phyloP scores from a whole-genome alignment of 169 alveolate species.

The Cryptosporidium felis region DNA sequence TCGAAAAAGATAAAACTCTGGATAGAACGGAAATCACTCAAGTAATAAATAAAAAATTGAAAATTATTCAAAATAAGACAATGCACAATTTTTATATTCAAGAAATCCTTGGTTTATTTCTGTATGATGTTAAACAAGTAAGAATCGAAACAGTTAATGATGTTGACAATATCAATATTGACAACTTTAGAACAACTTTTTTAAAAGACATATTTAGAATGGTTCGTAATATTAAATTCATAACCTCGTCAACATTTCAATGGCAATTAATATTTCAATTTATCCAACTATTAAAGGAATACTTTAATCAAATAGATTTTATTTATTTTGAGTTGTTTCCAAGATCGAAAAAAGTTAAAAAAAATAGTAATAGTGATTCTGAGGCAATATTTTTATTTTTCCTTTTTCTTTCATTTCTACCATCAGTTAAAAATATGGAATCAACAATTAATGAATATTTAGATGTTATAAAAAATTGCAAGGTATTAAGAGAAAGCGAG shows the following conservation, averaged over 20 bases:
- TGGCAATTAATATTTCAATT: slow-evolving; percentile 32
- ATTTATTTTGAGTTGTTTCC: slow-evolving; percentile 3
- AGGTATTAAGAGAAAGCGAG: background rate
- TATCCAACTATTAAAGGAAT: slow-evolving; percentile 20
- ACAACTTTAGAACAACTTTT: background rate
- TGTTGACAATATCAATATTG: slow-evolving; percentile 9
- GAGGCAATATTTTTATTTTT: slow-evolving; percentile 15
- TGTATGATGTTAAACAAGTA: slow-evolving; percentile 21
- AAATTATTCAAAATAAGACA: background rate
- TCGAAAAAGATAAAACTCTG: background rate
- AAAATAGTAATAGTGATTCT: background rate
- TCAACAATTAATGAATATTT: background rate
- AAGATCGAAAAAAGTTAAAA: slow-evolving; percentile 10
- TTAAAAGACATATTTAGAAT: slow-evolving; percentile 30
- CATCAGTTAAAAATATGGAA: background rate
- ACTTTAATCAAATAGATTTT: slow-evolving; percentile 45
- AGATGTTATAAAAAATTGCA: slow-evolving; percentile 1
- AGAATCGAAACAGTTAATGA: slow-evolving; percentile 30
- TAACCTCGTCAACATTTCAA: slow-evolving; percentile 12
- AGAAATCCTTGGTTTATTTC: slow-evolving; percentile 33
- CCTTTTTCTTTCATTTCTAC: slow-evolving; percentile 14
- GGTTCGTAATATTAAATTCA: background rate
- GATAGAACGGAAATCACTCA: background rate
- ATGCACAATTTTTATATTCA: slow-evolving; percentile 44
- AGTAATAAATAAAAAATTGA: background rate